Evolutionary conservation across 345 rosid species (phyloP).

Genomic region (Excoecaria agallocha): DNA sequence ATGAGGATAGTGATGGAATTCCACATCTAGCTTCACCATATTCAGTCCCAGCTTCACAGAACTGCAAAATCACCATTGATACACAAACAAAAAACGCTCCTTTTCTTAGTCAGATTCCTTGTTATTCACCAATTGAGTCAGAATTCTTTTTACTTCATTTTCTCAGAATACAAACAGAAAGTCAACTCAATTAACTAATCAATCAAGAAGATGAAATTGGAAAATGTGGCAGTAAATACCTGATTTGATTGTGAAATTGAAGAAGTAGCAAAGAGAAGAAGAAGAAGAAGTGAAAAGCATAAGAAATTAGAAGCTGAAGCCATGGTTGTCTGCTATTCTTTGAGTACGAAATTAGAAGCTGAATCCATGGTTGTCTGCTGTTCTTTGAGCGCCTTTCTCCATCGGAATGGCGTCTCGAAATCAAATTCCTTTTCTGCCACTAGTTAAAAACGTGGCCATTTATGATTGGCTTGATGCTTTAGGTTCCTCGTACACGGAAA

Average conservation of each 20-base stretch:
- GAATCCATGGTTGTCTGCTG: no score
- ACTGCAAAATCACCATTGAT: conserved; percentile 35
- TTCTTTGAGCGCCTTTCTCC: no score
- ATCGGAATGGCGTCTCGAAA: no score
- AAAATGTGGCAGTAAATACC: not conserved
- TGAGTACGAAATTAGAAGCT: no score
- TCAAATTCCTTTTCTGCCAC: no score
- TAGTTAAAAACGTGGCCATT: no score
- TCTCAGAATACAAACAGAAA: conserved; percentile 1
- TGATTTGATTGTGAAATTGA: conserved; percentile 2
- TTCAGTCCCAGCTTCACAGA: conserved; percentile 54
- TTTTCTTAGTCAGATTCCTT: not conserved
- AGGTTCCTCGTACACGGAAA: no score
- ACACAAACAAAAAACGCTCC: not conserved
- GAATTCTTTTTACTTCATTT: not conserved
- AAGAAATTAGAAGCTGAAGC: not conserved
- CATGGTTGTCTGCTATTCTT: not conserved
- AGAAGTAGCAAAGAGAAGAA: not conserved
- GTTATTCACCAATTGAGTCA: not conserved
- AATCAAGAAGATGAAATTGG: not conserved
- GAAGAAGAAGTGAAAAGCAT: not conserved
- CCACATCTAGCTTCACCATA: conserved; percentile 47
- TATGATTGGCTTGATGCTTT: no score
- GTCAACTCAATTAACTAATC: not conserved
- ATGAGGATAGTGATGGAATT: conserved; percentile 32